Conservation (phyloP, 2,329 filamentous ascomycete genomes). For the Monosporascus sp. region DNA sequence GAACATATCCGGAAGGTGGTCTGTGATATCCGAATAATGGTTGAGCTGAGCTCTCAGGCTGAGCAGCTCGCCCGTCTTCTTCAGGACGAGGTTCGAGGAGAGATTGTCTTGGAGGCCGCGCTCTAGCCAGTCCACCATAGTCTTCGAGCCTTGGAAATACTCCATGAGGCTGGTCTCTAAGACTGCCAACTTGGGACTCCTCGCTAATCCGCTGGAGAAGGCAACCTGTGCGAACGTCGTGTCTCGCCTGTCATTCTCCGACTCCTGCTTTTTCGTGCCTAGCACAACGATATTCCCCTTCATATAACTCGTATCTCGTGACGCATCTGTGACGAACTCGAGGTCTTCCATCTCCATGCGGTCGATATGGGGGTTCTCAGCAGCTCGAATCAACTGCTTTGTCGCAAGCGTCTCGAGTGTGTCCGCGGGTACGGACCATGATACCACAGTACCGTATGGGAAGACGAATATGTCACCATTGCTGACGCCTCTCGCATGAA, state of each 20-base stretch:
- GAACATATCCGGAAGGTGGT: slow-evolving; percentile 91
- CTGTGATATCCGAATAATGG: slow-evolving; percentile 93
- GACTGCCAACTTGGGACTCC: slow-evolving; percentile 89
- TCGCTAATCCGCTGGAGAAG: slow-evolving; percentile 88
- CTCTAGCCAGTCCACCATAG: slow-evolving; percentile 69
- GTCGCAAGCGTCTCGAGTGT: slow-evolving; percentile 66
- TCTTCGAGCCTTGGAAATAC: slow-evolving; percentile 82
- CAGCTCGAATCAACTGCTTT: slow-evolving; percentile 67
- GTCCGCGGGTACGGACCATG: slow-evolving; percentile 79
- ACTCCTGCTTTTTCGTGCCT: slow-evolving; percentile 61
- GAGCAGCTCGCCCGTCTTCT: slow-evolving; percentile 89
- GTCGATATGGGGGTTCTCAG: slow-evolving; percentile 65
- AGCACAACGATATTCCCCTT: slow-evolving; percentile 85
- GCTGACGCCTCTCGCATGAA: slow-evolving; percentile 56
- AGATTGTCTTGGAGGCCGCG: slow-evolving; percentile 55
- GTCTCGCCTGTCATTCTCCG: slow-evolving; percentile 39
- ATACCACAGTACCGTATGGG: slow-evolving; percentile 86
- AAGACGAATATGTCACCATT: slow-evolving; percentile 92
- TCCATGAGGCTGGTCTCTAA: slow-evolving; percentile 75
- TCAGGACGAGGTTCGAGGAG: slow-evolving; percentile 75
- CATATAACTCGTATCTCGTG: slow-evolving; percentile 69
- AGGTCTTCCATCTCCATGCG: slow-evolving; percentile 82
- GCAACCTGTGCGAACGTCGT: slow-evolving; percentile 86
- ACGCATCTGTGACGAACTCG: slow-evolving; percentile 74
- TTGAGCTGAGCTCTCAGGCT: slow-evolving; percentile 88